phyloP scores from a whole-genome alignment of 805 yeast species.

The Jamesozyma spencerorum region DNA sequence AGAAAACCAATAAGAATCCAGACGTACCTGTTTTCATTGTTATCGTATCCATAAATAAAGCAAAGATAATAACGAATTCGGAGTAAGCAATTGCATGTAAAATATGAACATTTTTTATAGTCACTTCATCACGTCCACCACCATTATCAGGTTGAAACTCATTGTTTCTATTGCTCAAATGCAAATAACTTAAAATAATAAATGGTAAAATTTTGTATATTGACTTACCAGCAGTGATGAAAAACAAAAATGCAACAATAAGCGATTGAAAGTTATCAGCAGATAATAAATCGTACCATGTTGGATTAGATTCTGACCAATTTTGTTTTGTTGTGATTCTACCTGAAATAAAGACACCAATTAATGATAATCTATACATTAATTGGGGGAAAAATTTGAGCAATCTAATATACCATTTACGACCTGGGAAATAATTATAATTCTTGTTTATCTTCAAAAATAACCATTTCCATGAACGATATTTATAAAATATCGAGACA shows the following conservation, averaged over 20 bases:
- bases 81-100: constrained; percentile 43
- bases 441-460: constrained; percentile 20
- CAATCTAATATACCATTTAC: constrained; percentile 17
- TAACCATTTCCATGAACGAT: constrained; percentile 29
- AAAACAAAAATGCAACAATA: constrained; percentile 48
- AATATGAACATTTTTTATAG: constrained; percentile 13
- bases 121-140: constrained; percentile 6
- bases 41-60: constrained; percentile 50
- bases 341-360: constrained; percentile 49
- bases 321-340: constrained; percentile 46
- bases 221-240: constrained; percentile 55
- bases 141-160: constrained; percentile 13
- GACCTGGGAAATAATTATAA: constrained; percentile 14
- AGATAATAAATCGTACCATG: constrained; percentile 53
- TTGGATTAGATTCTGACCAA: constrained; percentile 53
- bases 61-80: constrained; percentile 46
- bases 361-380: constrained; percentile 44
- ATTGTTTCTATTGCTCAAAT: constrained; percentile 32
- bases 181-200: constrained; percentile 47
- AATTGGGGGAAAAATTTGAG: constrained; percentile 37
- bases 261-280: constrained; percentile 70
- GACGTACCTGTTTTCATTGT: constrained; percentile 53
- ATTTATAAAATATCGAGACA: constrained; percentile 21
- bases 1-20: constrained; percentile 56
- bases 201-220: constrained; percentile 58